Evolutionary conservation across 2,329 filamentous ascomycete species (phyloP).

Genomic region (Claviceps pusilla): DNA sequence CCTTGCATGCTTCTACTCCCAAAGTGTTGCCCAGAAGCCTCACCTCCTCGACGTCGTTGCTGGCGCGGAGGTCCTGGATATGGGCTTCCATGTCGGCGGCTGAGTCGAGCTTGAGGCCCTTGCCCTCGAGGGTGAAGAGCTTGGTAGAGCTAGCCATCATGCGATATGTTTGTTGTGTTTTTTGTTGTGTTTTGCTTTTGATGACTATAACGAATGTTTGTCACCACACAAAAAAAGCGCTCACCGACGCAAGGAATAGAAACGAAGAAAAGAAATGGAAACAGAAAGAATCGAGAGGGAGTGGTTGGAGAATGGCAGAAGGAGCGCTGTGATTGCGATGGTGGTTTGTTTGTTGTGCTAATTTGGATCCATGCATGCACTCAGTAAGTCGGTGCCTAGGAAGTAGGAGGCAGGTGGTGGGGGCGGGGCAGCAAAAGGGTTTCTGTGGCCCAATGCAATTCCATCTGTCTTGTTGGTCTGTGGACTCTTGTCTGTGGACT

Average conservation of each 20-base stretch:
- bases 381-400: too few species aligned
- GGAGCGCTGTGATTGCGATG: not conserved
- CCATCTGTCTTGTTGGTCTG: too few species aligned
- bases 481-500: too few species aligned
- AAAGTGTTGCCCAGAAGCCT: constrained; percentile 82
- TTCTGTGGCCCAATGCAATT: too few species aligned
- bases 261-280: constrained; percentile 2
- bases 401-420: constrained; percentile 9
- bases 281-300: not conserved
- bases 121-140: constrained; percentile 81
- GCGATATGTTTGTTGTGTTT: not conserved
- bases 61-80: constrained; percentile 58
- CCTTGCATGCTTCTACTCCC: constrained; percentile 74
- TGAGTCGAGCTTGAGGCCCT: constrained; percentile 80
- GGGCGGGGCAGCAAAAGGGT: constrained; percentile 13
- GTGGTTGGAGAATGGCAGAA: not conserved
- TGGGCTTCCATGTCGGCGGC: constrained; percentile 75
- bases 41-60: constrained; percentile 70
- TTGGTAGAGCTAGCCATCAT: constrained; percentile 31
- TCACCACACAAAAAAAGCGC: not conserved
- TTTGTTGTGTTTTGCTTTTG: not conserved
- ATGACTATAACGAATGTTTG: constrained; percentile 1
- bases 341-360: not conserved
- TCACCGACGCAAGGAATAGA: not conserved
- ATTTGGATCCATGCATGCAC: not conserved